Evolutionary conservation across 495 filamentous ascomycete species (phyloP).

Genomic region (Cetradonia linearis): DNA sequence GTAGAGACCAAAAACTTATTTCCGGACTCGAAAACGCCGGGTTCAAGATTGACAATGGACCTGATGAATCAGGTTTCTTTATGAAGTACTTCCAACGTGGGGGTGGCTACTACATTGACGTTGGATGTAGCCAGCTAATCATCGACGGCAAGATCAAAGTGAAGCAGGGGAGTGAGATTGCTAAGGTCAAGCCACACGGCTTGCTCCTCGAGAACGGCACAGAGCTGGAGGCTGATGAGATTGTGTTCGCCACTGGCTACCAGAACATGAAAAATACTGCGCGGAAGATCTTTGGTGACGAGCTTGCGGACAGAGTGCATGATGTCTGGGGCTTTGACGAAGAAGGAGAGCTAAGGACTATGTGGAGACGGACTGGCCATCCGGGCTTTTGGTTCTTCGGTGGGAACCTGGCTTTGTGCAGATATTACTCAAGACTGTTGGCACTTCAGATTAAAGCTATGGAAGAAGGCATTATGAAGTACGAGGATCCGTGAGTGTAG

Average conservation of each 20-base stretch:
- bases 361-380: conserved; percentile 64
- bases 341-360: conserved; percentile 62
- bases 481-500: conserved; percentile 20
- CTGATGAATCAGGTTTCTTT: conserved; percentile 53
- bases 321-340: conserved; percentile 72
- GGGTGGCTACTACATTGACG: conserved; percentile 76
- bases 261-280: conserved; percentile 57
- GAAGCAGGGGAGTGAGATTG: conserved; percentile 59
- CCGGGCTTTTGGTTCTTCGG: conserved; percentile 79
- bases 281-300: conserved; percentile 57
- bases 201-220: conserved; percentile 57
- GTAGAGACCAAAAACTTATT: conserved; percentile 39
- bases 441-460: conserved; percentile 68
- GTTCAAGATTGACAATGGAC: conserved; percentile 48
- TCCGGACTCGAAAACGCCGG: conserved; percentile 47
- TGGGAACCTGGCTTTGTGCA: conserved; percentile 63
- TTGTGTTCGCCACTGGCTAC: conserved; percentile 78
- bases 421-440: conserved; percentile 61
- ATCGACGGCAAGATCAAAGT: conserved; percentile 66
- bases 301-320: conserved; percentile 51
- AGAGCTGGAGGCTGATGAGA: conserved; percentile 63
- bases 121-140: conserved; percentile 56
- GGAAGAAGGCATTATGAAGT: conserved; percentile 39
- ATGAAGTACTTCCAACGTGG: conserved; percentile 69
- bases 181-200: conserved; percentile 48